Evolutionary conservation across 169 alveolate species (phyloP).

Genomic region (Plasmodium coatneyi): DNA sequence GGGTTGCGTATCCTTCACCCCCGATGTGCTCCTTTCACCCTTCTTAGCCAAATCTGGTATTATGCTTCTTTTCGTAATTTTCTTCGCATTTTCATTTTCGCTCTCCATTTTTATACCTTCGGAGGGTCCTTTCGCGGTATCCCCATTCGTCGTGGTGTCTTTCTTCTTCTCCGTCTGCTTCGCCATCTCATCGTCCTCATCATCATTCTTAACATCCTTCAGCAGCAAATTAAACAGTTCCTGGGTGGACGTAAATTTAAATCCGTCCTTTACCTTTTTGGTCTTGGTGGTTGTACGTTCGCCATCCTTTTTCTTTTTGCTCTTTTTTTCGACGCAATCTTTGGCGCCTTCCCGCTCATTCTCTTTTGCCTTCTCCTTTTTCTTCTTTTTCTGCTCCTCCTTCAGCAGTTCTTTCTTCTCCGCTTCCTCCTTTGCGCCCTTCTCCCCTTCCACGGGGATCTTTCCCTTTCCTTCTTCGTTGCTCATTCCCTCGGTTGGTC

Average conservation of each 20-base stretch:
- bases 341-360: neutral
- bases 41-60: neutral
- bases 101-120: neutral
- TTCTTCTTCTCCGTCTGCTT: neutral
- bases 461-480: neutral
- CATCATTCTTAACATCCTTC: constrained; percentile 36
- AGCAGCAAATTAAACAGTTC: constrained; percentile 47
- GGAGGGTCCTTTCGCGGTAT: neutral
- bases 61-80: neutral
- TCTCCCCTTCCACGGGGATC: neutral
- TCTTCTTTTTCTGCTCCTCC: neutral
- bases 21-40: neutral
- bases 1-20: neutral
- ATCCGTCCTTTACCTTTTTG: constrained; percentile 27
- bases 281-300: neutral
- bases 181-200: neutral
- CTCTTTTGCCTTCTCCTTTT: neutral
- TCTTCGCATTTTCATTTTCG: neutral
- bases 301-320: neutral
- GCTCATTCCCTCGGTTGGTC: constrained; percentile 23
- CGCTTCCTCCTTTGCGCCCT: neutral
- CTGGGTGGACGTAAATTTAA: constrained; percentile 61
- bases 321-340: neutral
- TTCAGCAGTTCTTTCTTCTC: neutral
- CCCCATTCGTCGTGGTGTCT: neutral